Evolutionary conservation across 495 filamentous ascomycete species (phyloP), one percentile per base, ranked within the genome.

Genomic region (Eremomyces bilateralis): DNA sequence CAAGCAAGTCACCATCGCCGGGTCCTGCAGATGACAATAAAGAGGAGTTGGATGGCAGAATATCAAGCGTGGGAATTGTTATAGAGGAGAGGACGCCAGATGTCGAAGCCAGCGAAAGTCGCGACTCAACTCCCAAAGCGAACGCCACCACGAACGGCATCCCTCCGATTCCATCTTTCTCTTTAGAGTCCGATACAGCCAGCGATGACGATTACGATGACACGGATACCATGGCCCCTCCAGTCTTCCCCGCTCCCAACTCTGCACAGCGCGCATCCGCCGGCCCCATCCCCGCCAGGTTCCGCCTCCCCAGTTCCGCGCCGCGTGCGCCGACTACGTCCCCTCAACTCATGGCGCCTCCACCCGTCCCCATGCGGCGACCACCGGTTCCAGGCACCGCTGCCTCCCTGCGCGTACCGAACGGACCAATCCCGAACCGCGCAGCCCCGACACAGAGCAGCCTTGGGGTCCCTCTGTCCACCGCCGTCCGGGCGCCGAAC

Each of bases 51-150:
- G 8, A 13, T 28, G 24, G 24, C 24, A 13, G 24, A 8, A 28
- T 8, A 28, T n/a, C n/a, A n/a, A n/a, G n/a, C n/a, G n/a, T n/a
- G n/a, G n/a, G n/a, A n/a, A n/a, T n/a, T n/a, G n/a, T n/a, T n/a
- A n/a, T n/a, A n/a, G n/a, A n/a, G n/a, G n/a, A n/a, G n/a, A n/a
- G n/a, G n/a, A n/a, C n/a, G n/a, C n/a, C n/a, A n/a, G n/a, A n/a
- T n/a, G n/a, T n/a, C n/a, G n/a, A n/a, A n/a, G n/a, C n/a, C n/a
- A n/a, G n/a, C n/a, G n/a, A n/a, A n/a, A n/a, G n/a, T n/a, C n/a
- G n/a, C n/a, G n/a, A n/a, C n/a, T 54, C 52, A 1, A 69, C 65
- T 4, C 65, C 67, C 3, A 65, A 65, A 43, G 57, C 60, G 3
- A 29, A 52, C 19, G 22, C 40, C 45, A 29, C 20, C 33, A 16